A percentile compares a stretch with the other conserved stretches of the same genome.
Evolutionary conservation across 257 asterid species (phyloP).

Genomic region (Gynochthodes officinalis): DNA sequence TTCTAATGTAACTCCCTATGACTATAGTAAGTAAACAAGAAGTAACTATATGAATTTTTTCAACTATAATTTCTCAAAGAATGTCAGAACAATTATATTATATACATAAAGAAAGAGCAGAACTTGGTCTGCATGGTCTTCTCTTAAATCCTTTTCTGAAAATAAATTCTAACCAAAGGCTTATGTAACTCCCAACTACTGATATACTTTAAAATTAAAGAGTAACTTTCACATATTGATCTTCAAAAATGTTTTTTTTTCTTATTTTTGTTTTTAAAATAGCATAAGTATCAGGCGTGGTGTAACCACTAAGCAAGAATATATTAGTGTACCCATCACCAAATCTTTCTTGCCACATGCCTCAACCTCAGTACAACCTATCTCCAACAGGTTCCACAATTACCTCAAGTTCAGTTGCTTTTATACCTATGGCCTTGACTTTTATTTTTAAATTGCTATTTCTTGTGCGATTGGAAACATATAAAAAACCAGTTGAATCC

Average conservation of each 20-base stretch:
- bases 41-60: background rate
- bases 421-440: background rate
- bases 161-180: background rate
- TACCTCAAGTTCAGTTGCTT: background rate
- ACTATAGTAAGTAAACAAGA: background rate
- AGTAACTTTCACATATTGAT: background rate
- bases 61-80: background rate
- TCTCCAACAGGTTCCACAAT: background rate
- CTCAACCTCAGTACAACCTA: background rate
- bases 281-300: background rate
- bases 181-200: background rate
- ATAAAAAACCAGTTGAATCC: background rate
- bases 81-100: background rate
- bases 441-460: background rate
- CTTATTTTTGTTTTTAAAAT: background rate
- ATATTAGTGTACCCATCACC: background rate
- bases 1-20: background rate
- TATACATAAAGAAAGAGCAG: background rate
- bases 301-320: background rate
- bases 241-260: background rate
- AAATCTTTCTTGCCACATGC: background rate
- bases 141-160: background rate
- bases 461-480: background rate
- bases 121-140: background rate
- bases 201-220: background rate